phyloP scores from a whole-genome alignment of 169 alveolate genomes.

The Babesia gibsoni region DNA sequence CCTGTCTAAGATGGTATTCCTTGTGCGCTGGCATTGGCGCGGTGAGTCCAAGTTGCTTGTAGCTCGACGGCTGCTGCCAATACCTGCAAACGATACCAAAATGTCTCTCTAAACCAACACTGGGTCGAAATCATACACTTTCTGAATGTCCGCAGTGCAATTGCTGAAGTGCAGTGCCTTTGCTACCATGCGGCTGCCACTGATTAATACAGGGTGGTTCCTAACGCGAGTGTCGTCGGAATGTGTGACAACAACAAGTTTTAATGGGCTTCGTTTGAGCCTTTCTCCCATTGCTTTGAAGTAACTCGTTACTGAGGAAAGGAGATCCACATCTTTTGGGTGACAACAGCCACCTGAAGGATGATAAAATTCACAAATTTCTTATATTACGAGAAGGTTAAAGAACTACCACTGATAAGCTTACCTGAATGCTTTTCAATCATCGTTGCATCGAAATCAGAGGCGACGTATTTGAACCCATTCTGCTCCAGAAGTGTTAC shows the following conservation, averaged over 20 bases:
- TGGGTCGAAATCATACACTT: constrained; percentile 60
- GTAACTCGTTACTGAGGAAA: constrained; percentile 52
- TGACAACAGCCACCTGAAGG: constrained; percentile 50
- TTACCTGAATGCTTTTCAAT: constrained; percentile 56
- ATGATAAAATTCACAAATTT: neutral
- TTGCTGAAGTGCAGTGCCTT: constrained; percentile 42
- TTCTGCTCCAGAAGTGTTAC: constrained; percentile 47
- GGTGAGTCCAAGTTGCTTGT: constrained; percentile 40
- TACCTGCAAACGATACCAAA: constrained; percentile 28
- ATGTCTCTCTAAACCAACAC: constrained; percentile 46
- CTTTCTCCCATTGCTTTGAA: constrained; percentile 44
- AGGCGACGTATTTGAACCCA: constrained; percentile 55
- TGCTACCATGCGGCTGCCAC: constrained; percentile 45
- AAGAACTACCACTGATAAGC: neutral
- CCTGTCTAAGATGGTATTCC: constrained; percentile 56
- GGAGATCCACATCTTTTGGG: constrained; percentile 37
- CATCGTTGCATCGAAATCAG: constrained; percentile 64
- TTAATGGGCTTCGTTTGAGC: constrained; percentile 21
- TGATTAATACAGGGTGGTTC: constrained; percentile 50
- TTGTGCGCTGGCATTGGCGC: constrained; percentile 60
- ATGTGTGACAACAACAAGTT: constrained; percentile 42
- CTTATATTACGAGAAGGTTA: neutral
- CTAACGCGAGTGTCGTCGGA: constrained; percentile 57
- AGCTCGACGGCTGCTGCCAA: constrained; percentile 50
- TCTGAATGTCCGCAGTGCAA: constrained; percentile 40